Evolutionary conservation across 2,329 filamentous ascomycete species (phyloP).

Genomic region (Colletotrichum somersetense): DNA sequence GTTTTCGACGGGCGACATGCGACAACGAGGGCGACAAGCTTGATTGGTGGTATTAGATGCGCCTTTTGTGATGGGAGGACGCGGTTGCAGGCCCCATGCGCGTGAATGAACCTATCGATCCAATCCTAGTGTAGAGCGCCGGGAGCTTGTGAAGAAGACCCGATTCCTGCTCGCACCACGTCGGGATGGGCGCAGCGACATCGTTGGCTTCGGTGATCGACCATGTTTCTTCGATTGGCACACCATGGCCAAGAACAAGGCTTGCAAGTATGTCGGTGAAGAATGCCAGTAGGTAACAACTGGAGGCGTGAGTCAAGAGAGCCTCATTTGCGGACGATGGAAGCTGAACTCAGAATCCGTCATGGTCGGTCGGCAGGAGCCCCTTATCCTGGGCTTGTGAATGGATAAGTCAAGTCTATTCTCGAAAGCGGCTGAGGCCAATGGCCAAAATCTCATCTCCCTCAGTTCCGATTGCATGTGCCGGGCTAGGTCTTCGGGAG

Average conservation of each 20-base stretch:
- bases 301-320: constrained; percentile 34
- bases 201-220: constrained; percentile 1
- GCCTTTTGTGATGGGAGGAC: constrained; percentile 26
- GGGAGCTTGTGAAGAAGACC: constrained; percentile 3
- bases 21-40: background rate
- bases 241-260: background rate
- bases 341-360: constrained; percentile 3
- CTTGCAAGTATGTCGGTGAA: constrained; percentile 13
- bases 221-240: background rate
- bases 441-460: constrained; percentile 33
- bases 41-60: constrained; percentile 33
- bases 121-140: constrained; percentile 14
- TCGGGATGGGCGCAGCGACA: constrained; percentile 13
- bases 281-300: constrained; percentile 6
- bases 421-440: background rate
- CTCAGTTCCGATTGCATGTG: constrained; percentile 13
- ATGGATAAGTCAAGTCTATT: background rate
- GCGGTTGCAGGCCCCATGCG: constrained; percentile 28
- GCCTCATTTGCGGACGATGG: constrained; percentile 17
- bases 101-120: constrained; percentile 7
- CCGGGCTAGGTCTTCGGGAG: constrained; percentile 4
- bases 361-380: background rate
- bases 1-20: constrained; percentile 13
- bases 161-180: constrained; percentile 3
- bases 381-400: background rate